Conservation (phyloP, 257 asterid species). For the Scutellaria baicalensis region DNA sequence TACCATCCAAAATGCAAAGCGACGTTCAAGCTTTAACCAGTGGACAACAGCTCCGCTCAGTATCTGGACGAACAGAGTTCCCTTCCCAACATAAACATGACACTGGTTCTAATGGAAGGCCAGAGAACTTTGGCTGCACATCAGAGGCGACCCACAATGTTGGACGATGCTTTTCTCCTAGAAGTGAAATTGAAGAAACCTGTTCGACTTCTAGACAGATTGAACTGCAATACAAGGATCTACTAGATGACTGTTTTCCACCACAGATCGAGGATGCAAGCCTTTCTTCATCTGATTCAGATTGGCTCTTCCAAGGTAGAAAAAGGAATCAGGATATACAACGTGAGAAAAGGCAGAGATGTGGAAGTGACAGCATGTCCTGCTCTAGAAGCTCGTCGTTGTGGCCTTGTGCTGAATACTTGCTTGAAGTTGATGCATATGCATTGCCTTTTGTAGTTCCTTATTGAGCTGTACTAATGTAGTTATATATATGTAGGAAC, state of each 20-base stretch:
- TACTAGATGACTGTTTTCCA: constrained; percentile 36
- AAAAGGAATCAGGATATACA: constrained; percentile 4
- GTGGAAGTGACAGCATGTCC: background rate
- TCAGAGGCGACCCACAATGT: background rate
- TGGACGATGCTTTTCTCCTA: background rate
- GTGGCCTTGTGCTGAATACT: constrained; percentile 40
- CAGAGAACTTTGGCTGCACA: background rate
- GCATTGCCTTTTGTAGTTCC: constrained; percentile 59
- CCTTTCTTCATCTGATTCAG: constrained; percentile 21
- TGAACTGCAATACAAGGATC: constrained; percentile 17
- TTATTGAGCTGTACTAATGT: constrained; percentile 25
- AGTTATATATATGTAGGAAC: background rate
- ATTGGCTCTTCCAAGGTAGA: constrained; percentile 36
- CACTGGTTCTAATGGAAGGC: background rate
- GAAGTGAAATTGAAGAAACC: background rate
- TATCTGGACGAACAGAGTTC: constrained; percentile 24
- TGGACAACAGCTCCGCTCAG: constrained; percentile 12
- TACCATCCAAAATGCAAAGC: constrained; percentile 27
- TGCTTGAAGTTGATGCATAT: constrained; percentile 29
- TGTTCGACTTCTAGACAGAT: constrained; percentile 3
- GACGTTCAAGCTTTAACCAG: background rate
- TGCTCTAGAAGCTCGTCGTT: constrained; percentile 27
- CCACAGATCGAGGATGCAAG: constrained; percentile 6
- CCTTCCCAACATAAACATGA: background rate
- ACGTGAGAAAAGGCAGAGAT: constrained; percentile 16